Evolutionary conservation across 2,329 filamentous ascomycete species (phyloP).

Genomic region (Pseudocercospora fijiensis): DNA sequence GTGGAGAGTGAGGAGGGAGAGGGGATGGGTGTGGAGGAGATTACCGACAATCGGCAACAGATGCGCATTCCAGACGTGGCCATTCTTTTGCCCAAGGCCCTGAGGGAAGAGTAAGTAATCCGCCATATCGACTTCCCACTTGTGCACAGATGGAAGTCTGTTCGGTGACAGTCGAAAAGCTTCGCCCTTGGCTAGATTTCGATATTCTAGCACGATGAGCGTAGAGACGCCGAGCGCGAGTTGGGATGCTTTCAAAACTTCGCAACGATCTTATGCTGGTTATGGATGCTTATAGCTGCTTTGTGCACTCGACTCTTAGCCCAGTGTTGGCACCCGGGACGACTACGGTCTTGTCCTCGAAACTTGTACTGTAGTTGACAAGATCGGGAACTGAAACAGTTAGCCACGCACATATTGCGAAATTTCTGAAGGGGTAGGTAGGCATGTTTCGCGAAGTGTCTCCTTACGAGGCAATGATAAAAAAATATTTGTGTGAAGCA

Average conservation of each 20-base stretch:
- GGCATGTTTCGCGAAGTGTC: background rate
- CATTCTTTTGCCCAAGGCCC: slow-evolving; percentile 30
- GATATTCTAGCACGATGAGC: slow-evolving; percentile 48
- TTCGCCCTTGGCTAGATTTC: slow-evolving; percentile 44
- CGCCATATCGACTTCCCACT: slow-evolving; percentile 46
- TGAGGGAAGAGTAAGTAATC: slow-evolving; percentile 40
- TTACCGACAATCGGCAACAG: slow-evolving; percentile 37
- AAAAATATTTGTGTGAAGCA: too few relatives aligned
- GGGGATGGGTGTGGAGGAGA: too few relatives aligned
- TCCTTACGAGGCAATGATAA: too few relatives aligned
- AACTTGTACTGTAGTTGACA: slow-evolving; percentile 11
- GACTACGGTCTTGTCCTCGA: slow-evolving; percentile 33
- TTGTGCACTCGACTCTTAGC: slow-evolving; percentile 53
- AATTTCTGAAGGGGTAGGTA: slow-evolving; percentile 23
- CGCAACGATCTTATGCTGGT: background rate
- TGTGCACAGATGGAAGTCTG: slow-evolving; percentile 38
- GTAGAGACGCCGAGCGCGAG: slow-evolving; percentile 12
- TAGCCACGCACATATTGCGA: slow-evolving; percentile 23
- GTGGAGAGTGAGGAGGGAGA: too few relatives aligned
- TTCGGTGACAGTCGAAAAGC: slow-evolving; percentile 35
- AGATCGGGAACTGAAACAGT: slow-evolving; percentile 16
- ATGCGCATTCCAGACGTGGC: slow-evolving; percentile 31
- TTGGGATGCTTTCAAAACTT: background rate
- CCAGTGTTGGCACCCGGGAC: slow-evolving; percentile 62
- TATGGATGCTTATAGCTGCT: slow-evolving; percentile 13